These are phyloP conservation scores for Akanthomyces muscarius DNA, from an alignment of 2,329 filamentous ascomycete genomes.

Conservation along the genomic window DNA sequence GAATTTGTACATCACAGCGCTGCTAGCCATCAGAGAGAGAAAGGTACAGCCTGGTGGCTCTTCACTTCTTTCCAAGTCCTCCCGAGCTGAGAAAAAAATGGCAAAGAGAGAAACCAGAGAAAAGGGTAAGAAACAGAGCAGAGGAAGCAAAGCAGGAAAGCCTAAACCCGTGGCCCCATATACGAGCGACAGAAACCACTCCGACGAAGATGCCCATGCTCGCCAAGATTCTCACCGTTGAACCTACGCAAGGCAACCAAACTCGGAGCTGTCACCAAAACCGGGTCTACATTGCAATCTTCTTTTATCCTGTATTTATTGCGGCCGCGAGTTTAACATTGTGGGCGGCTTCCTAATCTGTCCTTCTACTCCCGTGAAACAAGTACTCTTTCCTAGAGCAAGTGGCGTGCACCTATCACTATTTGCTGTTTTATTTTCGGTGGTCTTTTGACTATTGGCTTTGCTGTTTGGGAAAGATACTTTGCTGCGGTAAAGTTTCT, in stretches of 20 bases:
- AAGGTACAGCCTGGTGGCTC: not conserved
- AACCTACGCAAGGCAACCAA: conserved; percentile 51
- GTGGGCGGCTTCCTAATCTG: conserved; percentile 37
- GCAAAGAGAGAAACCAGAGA: not conserved
- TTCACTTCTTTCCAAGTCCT: not conserved
- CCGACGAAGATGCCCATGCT: too few species aligned
- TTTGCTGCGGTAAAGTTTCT: conserved; percentile 51
- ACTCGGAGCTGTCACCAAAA: conserved; percentile 35
- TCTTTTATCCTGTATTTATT: conserved; percentile 39
- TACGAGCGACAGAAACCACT: too few species aligned
- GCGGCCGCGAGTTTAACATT: conserved; percentile 54
- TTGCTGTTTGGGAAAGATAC: conserved; percentile 52
- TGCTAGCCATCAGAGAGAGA: not conserved
- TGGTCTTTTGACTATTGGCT: conserved; percentile 46
- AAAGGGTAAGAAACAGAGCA: too few species aligned
- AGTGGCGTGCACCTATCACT: conserved; percentile 45
- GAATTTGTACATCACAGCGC: not conserved
- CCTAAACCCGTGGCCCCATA: too few species aligned
- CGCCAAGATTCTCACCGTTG: conserved; percentile 40
- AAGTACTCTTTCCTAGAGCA: conserved; percentile 38
- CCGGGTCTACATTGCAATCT: conserved; percentile 33
- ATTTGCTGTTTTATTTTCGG: conserved; percentile 54
- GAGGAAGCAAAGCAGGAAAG: too few species aligned
- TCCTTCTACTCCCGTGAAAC: conserved; percentile 58
- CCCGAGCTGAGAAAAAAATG: not conserved